Percentiles rank a stretch among this genome's conserved stretches.
These are phyloP conservation scores for Microdochium bolleyi DNA, from an alignment of 2,329 filamentous ascomycete genomes.

Conservation along the genomic window DNA sequence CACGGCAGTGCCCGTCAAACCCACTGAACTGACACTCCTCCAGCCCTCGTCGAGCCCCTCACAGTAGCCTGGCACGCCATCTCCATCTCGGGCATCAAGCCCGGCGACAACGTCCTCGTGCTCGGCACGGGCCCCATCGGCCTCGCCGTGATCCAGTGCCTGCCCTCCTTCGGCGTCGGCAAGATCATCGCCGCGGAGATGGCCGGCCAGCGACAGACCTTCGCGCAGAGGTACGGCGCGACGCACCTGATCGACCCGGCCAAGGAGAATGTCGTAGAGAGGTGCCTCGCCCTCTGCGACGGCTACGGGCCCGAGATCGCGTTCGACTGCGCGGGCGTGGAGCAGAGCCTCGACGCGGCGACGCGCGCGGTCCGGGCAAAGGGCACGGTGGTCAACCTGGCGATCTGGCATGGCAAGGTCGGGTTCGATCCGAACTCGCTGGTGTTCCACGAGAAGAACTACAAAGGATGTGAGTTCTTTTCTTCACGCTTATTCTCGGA, in stretches of 20 bases:
- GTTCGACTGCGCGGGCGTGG: constrained; percentile 55
- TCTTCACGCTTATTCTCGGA: too few species aligned
- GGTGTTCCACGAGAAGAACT: constrained; percentile 43
- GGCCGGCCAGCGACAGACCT: constrained; percentile 37
- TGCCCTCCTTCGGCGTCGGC: constrained; percentile 42
- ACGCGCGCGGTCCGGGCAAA: constrained; percentile 40
- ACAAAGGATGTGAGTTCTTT: constrained; percentile 25
- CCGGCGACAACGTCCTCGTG: constrained; percentile 41
- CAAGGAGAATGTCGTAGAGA: constrained; percentile 37
- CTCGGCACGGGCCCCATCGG: constrained; percentile 58
- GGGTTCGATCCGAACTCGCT: constrained; percentile 45
- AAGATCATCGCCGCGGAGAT: constrained; percentile 52
- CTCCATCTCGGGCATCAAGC: constrained; percentile 34
- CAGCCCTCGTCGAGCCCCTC: constrained; percentile 55
- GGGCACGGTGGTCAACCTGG: constrained; percentile 56
- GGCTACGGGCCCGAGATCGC: constrained; percentile 46
- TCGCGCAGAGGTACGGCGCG: constrained; percentile 46
- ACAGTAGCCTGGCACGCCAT: constrained; percentile 59
- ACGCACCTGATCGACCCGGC: constrained; percentile 44
- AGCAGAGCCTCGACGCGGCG: constrained; percentile 34
- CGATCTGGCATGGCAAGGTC: constrained; percentile 52
- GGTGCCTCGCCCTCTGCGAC: constrained; percentile 36
- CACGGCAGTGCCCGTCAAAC: constrained; percentile 4
- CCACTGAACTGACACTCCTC: constrained; percentile 16
- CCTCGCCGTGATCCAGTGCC: constrained; percentile 48